Evolutionary conservation across 73 alveolate species (phyloP).

Genomic region (Halteria grandinella): DNA sequence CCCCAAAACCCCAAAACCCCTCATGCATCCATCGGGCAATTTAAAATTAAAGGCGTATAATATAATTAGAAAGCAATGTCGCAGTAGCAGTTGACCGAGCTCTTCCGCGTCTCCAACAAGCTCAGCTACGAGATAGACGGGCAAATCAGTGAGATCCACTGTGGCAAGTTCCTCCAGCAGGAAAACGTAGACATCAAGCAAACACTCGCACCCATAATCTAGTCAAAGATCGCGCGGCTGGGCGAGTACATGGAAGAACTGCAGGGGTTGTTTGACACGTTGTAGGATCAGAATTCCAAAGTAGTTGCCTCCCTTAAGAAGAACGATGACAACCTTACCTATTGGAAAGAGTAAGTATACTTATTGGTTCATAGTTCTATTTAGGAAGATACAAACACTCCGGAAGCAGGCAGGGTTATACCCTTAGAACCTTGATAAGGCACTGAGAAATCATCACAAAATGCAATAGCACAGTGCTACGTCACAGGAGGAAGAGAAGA

Average conservation of each 20-base stretch:
- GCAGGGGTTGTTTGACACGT: too few species aligned
- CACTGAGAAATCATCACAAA: constrained; percentile 12
- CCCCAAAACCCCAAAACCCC: too few species aligned
- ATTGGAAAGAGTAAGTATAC: background rate
- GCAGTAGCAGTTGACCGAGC: too few species aligned
- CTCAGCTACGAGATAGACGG: constrained; percentile 44
- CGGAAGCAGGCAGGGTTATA: constrained; percentile 17
- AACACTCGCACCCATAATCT: too few species aligned
- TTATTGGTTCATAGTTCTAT: background rate
- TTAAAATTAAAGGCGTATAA: too few species aligned
- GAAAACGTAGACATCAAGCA: background rate
- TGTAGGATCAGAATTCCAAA: too few species aligned
- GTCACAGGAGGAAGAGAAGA: too few species aligned
- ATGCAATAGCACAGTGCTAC: background rate
- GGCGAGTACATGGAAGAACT: background rate
- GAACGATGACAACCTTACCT: background rate
- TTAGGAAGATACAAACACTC: background rate
- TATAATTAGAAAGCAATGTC: too few species aligned
- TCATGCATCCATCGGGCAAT: too few species aligned
- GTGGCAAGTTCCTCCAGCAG: constrained; percentile 15
- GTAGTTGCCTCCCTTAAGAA: too few species aligned
- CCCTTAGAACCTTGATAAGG: background rate
- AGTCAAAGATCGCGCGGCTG: background rate
- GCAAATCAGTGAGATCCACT: constrained; percentile 28
- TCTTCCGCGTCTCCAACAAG: constrained; percentile 11